Evolutionary conservation across 306 rosid genomes (phyloP).

Genomic region (Gastrolobium villosum): DNA sequence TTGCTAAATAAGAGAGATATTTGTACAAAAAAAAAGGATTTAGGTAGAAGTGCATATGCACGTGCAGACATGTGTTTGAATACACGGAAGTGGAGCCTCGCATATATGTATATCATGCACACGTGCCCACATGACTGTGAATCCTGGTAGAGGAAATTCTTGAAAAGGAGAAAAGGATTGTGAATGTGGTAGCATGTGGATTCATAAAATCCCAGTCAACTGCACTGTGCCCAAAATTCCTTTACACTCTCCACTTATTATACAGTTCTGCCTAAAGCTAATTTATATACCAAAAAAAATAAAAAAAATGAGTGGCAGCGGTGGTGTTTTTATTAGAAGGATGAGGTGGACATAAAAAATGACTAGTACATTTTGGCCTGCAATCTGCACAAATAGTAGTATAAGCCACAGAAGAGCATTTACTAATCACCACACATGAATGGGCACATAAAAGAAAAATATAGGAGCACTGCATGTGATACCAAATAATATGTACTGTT

Average conservation of each 20-base stretch:
- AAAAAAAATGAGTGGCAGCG: not conserved
- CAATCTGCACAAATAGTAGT: not conserved
- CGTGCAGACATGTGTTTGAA: constrained; percentile 81
- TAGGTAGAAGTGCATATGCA: constrained; percentile 70
- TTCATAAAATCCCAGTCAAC: constrained; percentile 63
- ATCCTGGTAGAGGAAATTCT: constrained; percentile 51
- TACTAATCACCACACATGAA: constrained; percentile 28
- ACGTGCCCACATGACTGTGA: constrained; percentile 79
- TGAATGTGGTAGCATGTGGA: constrained; percentile 79
- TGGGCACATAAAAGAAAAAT: constrained; percentile 31
- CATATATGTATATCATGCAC: constrained; percentile 58
- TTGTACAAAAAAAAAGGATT: constrained; percentile 25
- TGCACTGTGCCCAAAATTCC: constrained; percentile 53
- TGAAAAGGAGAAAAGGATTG: constrained; percentile 52
- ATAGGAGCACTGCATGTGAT: not conserved
- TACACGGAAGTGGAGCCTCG: constrained; percentile 59
- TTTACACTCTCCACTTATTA: constrained; percentile 41
- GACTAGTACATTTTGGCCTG: not conserved
- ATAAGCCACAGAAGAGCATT: constrained; percentile 4
- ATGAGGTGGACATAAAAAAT: not conserved
- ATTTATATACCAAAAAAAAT: not conserved
- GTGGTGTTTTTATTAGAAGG: not conserved
- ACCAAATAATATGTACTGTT: constrained; percentile 17
- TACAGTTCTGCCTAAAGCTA: constrained; percentile 5
- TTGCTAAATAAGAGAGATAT: no score